Base-by-base conservation (phyloP, 2,329 filamentous ascomycete species). In the Sordariomycetes sp. region DNA sequence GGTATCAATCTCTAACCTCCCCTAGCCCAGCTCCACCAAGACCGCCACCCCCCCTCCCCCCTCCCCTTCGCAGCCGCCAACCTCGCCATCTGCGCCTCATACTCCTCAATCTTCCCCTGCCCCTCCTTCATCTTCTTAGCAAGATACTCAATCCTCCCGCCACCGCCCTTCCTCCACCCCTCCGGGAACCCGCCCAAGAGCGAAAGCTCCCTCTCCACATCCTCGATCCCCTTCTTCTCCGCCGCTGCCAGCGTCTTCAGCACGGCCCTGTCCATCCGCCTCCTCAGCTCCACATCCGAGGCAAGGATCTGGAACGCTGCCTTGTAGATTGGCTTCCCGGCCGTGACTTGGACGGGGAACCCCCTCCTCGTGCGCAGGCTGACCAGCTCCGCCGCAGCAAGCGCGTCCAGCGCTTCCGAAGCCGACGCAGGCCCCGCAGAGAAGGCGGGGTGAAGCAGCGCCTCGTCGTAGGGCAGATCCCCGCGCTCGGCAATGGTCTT, bases 301-400 rank as follows among this genome's bases (percentile, higher is more conserved):
- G 84, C 78, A 42, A 96, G 73, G 42, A 81, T 76, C 59, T 79
- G 77, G 72, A 97, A 97, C 0, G 91, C 91, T 1, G 91, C 84
- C 59, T 85, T 82, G 69, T 92, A 95, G 28, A 97, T 86, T 0
- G 92, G 91, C 65, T 89, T 90, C 24, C 90, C 90, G 0, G 90
- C 86, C 57, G 79, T 84, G 68, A 97, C 87, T 35, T 76, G 76
- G 58, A 85, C 82, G 0, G 94, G 92, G 0, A 90, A 84, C 0
- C 94, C 92, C 52, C 87, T 86, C 54, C 78, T 74, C 3, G 82
- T 82, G 28, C 80, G 79, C 55, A 97, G 83, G 1, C 83, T 81
- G 66, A 99, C 90, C 35, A 97, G 81, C 68, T 97, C 94, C 0
- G 88, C 84, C 65, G 90, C 86, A 56, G 91, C 86, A 1, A 99